Conservation (phyloP, 1,284 basidiomycete species). For the Vanrija pseudolonga region DNA sequence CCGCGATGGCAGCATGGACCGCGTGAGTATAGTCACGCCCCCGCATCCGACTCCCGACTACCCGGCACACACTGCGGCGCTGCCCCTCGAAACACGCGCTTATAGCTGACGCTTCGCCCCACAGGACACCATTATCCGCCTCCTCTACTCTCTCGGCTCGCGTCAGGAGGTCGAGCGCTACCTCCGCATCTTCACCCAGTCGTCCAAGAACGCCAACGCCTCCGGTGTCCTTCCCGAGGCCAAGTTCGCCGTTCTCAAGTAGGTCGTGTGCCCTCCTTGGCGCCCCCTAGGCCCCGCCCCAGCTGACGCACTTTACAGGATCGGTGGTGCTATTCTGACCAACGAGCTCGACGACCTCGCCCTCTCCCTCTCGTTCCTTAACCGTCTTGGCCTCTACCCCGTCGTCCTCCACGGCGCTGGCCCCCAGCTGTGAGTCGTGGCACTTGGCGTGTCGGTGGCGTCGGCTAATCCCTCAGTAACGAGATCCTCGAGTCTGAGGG, state of each 20-base stretch:
- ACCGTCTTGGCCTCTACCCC: conserved; percentile 88
- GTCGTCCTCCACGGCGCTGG: conserved; percentile 91
- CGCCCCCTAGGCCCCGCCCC: background rate
- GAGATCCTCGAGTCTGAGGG: conserved; percentile 85
- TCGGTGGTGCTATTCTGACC: conserved; percentile 83
- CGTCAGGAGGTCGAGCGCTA: conserved; percentile 95
- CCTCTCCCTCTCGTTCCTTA: conserved; percentile 86
- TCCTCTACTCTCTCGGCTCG: conserved; percentile 90
- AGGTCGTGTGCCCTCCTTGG: conserved; percentile 12
- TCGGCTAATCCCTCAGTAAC: conserved; percentile 53
- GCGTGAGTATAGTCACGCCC: conserved; percentile 28
- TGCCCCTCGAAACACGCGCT: background rate
- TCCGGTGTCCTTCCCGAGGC: conserved; percentile 55
- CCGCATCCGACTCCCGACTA: background rate
- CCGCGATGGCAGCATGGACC: conserved; percentile 47
- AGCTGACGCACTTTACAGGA: conserved; percentile 43
- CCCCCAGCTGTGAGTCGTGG: conserved; percentile 62
- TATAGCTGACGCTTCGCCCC: background rate
- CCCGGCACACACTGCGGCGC: background rate
- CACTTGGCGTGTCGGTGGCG: background rate
- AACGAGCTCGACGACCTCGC: conserved; percentile 87
- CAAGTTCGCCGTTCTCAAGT: conserved; percentile 88
- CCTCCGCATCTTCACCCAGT: conserved; percentile 88
- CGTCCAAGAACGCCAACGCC: conserved; percentile 65
- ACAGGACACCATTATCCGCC: conserved; percentile 86